Evolutionary conservation across 75 land plant species (phyloP), one percentile per base, ranked within the genome.

Genomic region (Chamaecyparis obtusa): DNA sequence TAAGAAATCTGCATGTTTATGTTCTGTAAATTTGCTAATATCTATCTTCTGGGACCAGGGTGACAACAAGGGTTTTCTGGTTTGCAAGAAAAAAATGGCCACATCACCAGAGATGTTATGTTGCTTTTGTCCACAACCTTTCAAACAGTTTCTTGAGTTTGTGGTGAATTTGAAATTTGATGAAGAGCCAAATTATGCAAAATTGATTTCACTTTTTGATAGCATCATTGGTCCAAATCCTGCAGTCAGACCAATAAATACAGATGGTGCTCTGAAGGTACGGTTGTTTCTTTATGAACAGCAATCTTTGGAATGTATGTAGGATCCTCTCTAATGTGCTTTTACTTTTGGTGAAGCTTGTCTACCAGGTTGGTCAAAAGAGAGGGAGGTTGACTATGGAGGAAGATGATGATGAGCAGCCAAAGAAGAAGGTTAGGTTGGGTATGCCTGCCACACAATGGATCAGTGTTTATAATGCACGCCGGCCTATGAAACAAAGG

Each of bases 401-500:
- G 37, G 97, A 93, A 81, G 98, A 93, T 74, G 96, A 97, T 69
- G 99, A 98, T 84, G 96, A 92, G 30, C 98, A 95, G 86, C 95
- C 95, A 9, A 95, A 89, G 87, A 98, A 98, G 94, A 96, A 95
- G 91, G 92, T 96, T 44, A 97, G 99, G 5, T 64, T 93, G 11
- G 99, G 99, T 57, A 92, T 94, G 91, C 98, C 99, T 89, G 98
- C 99, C 32, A 98, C 97, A 2, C 99, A 96, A 91, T 98, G 99
- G 99, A 96, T 98, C 82, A 93, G 97, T 82, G 93, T 98, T 82
- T 98, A 96, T 88, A 96, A 94, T 93, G 99, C 97, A 7, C 93
- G 97, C 2, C 92, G 78, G 9, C 96, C 98, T 9, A 96, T 98
- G 99, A 96, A 98, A 74, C 99, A 98, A 87, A 95, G 99, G 99